A percentile compares a stretch with the other conserved stretches of the same genome.
These are phyloP conservation scores for Auriscalpium vulgare DNA, from an alignment of 768 basidiomycete species.

Conservation along the genomic window DNA sequence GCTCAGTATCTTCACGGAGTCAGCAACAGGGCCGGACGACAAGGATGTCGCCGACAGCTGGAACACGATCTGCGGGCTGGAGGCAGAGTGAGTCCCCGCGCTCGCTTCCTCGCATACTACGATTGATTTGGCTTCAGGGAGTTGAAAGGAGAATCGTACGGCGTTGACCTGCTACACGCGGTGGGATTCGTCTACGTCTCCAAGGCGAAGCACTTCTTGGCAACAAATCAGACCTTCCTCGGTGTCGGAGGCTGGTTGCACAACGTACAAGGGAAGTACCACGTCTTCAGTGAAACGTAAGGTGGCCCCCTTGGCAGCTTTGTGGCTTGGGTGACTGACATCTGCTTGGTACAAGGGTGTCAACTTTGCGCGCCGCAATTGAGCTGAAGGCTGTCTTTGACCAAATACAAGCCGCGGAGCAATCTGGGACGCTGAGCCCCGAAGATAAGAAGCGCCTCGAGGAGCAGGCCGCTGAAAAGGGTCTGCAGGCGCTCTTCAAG, in stretches of 20 bases:
- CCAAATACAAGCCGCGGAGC: slow-evolving; percentile 86
- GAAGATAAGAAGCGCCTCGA: slow-evolving; percentile 80
- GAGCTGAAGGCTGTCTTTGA: slow-evolving; percentile 88
- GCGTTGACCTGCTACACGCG: slow-evolving; percentile 76
- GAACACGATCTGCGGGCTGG: slow-evolving; percentile 69
- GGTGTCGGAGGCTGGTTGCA: slow-evolving; percentile 92
- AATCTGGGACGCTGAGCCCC: slow-evolving; percentile 66
- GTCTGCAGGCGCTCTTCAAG: slow-evolving; percentile 86
- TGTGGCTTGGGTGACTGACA: not conserved
- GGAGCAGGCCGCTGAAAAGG: slow-evolving; percentile 91
- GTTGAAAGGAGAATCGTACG: slow-evolving; percentile 80
- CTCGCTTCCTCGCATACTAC: not conserved
- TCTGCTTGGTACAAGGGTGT: slow-evolving; percentile 44
- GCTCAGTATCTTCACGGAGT: slow-evolving; percentile 82
- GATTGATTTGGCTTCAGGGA: slow-evolving; percentile 37
- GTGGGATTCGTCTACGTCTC: slow-evolving; percentile 81
- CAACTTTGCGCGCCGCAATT: slow-evolving; percentile 77
- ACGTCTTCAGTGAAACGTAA: slow-evolving; percentile 89
- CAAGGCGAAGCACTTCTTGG: slow-evolving; percentile 79
- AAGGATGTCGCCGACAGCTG: slow-evolving; percentile 63
- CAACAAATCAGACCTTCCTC: slow-evolving; percentile 57
- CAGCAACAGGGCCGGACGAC: slow-evolving; percentile 62
- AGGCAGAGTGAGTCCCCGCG: slow-evolving; percentile 59
- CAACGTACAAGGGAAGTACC: slow-evolving; percentile 87
- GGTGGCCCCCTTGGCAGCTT: slow-evolving; percentile 21